These are phyloP conservation scores for Podaxis sp. DNA, from an alignment of 768 basidiomycete species.

Conservation along the genomic window DNA sequence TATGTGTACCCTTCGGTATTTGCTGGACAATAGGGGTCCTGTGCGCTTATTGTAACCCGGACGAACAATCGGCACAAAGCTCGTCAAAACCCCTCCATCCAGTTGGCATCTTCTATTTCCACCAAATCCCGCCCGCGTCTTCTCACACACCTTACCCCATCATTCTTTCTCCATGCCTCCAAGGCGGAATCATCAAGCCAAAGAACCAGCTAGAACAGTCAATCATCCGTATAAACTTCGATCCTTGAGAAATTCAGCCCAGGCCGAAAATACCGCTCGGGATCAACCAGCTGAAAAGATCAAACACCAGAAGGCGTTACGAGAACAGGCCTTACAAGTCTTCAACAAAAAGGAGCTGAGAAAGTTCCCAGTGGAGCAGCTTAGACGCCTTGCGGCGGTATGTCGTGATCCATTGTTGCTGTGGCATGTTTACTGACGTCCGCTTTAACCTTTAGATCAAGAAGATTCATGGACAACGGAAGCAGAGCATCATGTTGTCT, in stretches of 20 bases:
- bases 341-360: slow-evolving; percentile 7
- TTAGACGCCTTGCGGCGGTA: slow-evolving; percentile 7
- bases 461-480: slow-evolving; percentile 4
- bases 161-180: slow-evolving; percentile 1
- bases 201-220: neutral
- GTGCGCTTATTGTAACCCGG: neutral
- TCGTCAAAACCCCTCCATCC: neutral
- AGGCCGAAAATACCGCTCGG: neutral
- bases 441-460: neutral
- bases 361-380: slow-evolving; percentile 7
- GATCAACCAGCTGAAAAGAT: slow-evolving; percentile 6
- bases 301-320: slow-evolving; percentile 9
- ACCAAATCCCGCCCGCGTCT: neutral
- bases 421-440: neutral
- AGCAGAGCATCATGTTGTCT: slow-evolving; percentile 10
- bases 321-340: slow-evolving; percentile 6
- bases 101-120: neutral
- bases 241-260: neutral
- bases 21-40: neutral
- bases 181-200: slow-evolving; percentile 1
- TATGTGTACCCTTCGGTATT: too few relatives aligned
- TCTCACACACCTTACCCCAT: neutral
- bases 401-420: neutral
- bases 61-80: neutral
- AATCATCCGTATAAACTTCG: slow-evolving; percentile 10